Evolutionary conservation across 2,329 filamentous ascomycete genomes (phyloP), one percentile per base, ranked within the genome.

Genomic region (Tolypocladium tundrense): DNA sequence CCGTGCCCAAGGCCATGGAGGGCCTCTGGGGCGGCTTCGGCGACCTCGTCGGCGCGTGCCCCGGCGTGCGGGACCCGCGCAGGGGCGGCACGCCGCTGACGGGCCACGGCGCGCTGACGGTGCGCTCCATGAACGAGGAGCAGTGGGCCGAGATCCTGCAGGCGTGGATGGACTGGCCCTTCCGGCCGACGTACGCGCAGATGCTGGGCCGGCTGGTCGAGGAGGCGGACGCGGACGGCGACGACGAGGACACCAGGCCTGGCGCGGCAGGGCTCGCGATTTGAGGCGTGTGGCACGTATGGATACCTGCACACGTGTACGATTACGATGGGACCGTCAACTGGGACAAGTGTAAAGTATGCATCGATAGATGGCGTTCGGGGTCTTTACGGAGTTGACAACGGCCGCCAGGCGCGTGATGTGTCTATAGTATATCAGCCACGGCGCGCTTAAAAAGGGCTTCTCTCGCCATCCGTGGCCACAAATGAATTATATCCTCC

Each of bases 101-200:
- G 14, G 75, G 75, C 4, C 62, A 72, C 14, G 73, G 73, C 2
- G 70, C 75, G 57, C 56, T 87, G 40, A 67, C 69, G 0, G 72
- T 79, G 6, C 71, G 85, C 5, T 67, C 70, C 33, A 62, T 89
- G 58, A 83, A 79, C 50, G 68, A 75, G 62, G 65, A 67, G 16
- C 84, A 88, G 74, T 76, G 84, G 68, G 67, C 75, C 21, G 82
- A 87, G 60, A 70, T 90, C 19, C 60, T 85, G 5, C 75, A 81
- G 62, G 78, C 79, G 0, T 90, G 83, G 77, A 76, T 83, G 69
- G 72, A 79, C 55, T 90, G 87, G 87, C 86, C 86, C 0, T 88
- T 88, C 62, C 70, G 72, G 3, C 84, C 84, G 1, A 63, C 67
- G 2, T 80, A 79, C 60, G 51, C 68, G 7, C 73, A 81, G 59